Evolutionary conservation across 495 filamentous ascomycete genomes (phyloP), one percentile per base, ranked within the genome.

Genomic region (Penicillium diatomitis): DNA sequence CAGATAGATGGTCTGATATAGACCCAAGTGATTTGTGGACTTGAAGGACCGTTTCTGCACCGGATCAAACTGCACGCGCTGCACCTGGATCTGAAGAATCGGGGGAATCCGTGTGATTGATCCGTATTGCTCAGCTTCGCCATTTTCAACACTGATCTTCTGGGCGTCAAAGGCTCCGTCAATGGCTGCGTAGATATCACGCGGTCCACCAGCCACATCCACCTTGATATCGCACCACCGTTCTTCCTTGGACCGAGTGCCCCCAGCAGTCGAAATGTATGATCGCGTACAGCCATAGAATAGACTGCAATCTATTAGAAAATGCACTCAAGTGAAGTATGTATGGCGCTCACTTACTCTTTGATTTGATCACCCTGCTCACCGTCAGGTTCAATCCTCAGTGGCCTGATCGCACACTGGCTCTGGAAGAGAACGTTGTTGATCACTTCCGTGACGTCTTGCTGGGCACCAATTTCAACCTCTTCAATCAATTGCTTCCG

Each of bases 371-470:
- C 94, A 5, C 83, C 65, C 66, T 95, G 90, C 57, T 88, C 85
- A 5, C 84, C 85, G 37, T 80, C 75, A 8, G 74, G 63, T 30
- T 79, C 81, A 46, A 82, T 66, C 2, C 68, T 66, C 5, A 71
- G 68, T 34, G 88, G 76, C 52, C 79, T 82, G 57, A 96, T 90
- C 4, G 90, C 90, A 52, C 87, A 88, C 60, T 88, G 83, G n/a
- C 96, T 74, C 36, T 91, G 86, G 54, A 90, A 90, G 34, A 94
- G 77, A 27, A 94, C 83, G 61, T 92, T 90, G 36, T 88, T 88
- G 62, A 96, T 90, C 35, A 95, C 90, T 63, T 98, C 92, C 7
- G 86, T 90, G 5, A 95, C 92, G 69, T 98, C 92, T 69, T 96
- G 91, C 59, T 90, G 80, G 28, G 80, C 75, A 12, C 77, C 75